phyloP scores from a whole-genome alignment of 2,329 filamentous ascomycete species.

The Plenodomus lindquistii region DNA sequence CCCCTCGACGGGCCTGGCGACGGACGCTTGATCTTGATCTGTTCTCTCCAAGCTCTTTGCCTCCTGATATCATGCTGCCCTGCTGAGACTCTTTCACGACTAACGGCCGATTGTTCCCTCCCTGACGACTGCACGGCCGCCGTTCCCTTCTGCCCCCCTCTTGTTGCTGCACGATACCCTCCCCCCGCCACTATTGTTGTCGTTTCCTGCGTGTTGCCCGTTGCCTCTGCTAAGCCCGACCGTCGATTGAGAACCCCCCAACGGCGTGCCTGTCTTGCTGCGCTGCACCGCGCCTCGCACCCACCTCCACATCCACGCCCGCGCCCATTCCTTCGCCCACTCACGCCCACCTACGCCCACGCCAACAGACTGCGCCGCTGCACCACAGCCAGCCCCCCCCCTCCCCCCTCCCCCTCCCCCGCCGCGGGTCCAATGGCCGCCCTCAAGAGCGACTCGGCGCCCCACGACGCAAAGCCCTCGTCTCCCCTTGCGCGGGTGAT shows the following conservation, averaged over 20 bases:
- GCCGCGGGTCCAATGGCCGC: constrained; percentile 29
- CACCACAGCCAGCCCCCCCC: not conserved
- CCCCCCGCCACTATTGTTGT: not conserved
- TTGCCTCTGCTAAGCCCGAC: too few relatives aligned
- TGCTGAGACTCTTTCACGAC: too few relatives aligned
- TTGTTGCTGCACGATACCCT: not conserved
- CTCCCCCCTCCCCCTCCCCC: too few relatives aligned
- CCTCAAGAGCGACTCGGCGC: constrained; percentile 26
- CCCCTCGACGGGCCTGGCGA: not conserved
- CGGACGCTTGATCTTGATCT: too few relatives aligned
- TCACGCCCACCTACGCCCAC: not conserved
- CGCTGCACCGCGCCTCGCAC: not conserved
- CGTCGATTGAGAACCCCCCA: too few relatives aligned
- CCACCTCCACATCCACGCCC: constrained; percentile 1
- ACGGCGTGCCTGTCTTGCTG: not conserved
- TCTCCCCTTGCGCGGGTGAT: constrained; percentile 34
- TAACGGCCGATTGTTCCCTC: not conserved
- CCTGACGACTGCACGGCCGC: not conserved
- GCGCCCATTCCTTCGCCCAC: not conserved
- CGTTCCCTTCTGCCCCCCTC: not conserved
- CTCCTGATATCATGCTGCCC: not conserved
- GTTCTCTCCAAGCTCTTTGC: too few relatives aligned
- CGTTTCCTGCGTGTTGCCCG: too few relatives aligned
- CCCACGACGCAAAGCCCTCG: constrained; percentile 21
- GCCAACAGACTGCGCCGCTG: not conserved